A percentile compares a stretch with the other conserved stretches of the same genome.
Evolutionary conservation across 345 rosid genomes (phyloP).

Genomic region (Trapa bicornis): DNA sequence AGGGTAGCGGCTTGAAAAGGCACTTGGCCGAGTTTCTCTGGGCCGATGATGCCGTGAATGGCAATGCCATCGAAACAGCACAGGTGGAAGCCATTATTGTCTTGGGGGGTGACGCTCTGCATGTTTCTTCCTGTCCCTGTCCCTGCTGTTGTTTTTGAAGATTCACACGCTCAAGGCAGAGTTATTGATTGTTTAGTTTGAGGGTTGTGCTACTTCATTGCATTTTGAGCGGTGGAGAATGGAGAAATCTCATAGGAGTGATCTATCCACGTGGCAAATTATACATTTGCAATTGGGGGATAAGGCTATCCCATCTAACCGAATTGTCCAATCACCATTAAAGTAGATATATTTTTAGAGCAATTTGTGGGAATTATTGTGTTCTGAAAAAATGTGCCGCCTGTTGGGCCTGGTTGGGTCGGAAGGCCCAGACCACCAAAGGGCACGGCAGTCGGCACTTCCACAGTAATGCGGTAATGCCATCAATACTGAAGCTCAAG

Average conservation of each 20-base stretch:
- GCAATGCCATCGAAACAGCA: constrained; percentile 52
- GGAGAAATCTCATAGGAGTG: constrained; percentile 16
- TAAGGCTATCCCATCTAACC: constrained; percentile 40
- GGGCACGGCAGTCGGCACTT: too few relatives aligned
- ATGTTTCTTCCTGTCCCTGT: neutral
- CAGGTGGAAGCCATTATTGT: constrained; percentile 61
- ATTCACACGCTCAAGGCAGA: neutral
- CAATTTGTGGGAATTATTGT: neutral
- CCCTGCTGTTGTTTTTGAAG: neutral
- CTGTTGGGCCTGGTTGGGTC: neutral
- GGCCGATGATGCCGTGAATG: constrained; percentile 24
- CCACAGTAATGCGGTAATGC: too few relatives aligned
- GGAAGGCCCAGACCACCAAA: neutral
- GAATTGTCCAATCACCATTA: constrained; percentile 24
- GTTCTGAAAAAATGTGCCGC: neutral
- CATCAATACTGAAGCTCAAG: too few relatives aligned
- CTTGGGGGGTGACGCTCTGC: too few relatives aligned
- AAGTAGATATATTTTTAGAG: neutral
- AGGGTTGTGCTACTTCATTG: constrained; percentile 4
- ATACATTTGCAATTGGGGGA: constrained; percentile 29
- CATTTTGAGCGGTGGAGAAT: constrained; percentile 24
- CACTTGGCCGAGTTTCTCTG: constrained; percentile 31
- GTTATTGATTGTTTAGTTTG: constrained; percentile 7
- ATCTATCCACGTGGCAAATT: constrained; percentile 47
- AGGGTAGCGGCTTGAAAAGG: constrained; percentile 47